Evolutionary conservation across 2,329 filamentous ascomycete species (phyloP), one percentile per base, ranked within the genome.

Genomic region (Trichoderma sp.): DNA sequence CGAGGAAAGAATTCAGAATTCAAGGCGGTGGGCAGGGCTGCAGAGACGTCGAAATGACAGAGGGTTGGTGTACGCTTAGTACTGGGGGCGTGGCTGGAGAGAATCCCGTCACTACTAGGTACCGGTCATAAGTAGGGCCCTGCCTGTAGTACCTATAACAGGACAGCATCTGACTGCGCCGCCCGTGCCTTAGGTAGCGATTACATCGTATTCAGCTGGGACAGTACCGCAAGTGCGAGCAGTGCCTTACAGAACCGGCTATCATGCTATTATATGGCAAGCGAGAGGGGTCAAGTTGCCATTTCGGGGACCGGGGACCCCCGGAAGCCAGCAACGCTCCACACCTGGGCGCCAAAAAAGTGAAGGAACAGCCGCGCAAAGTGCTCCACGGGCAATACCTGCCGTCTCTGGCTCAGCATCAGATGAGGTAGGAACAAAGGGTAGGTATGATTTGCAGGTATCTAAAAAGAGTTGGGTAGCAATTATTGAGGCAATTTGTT

Each of bases 271-370:
- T 14, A 16, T 43, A 16, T 24, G 11, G 63, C 52, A 49, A 47
- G 49, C 53, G 62, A 27, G 62, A 65, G 63, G 63, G 63, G 37
- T 19, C 37, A 58, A 35, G 40, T 57, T 66, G 14, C 52, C 63
- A 68, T 69, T 69, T 57, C 62, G 68, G 40, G 56, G 52, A 57
- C 62, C 47, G 47, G 63, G 68, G 61, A 60, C 52, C 68, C 68
- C 55, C 61, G 56, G 24, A 21, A 21, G 43, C 21, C 49, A 47
- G 60, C 61, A 57, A 40, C 14, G 59, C 40, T 40, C 53, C 40
- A 14, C 29, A 37, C 62, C 40, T 43, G 29, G 63, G 53, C 52
- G 52, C 24, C 31, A n/a, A 66, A 57, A 65, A 49, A 55, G 37
- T 58, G 29, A 49, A 61, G 43, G 37, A 35, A 21, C 24, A 37